These are phyloP conservation scores for Diplocarpon mali DNA, from an alignment of 2,329 filamentous ascomycete species.

Conservation along the genomic window DNA sequence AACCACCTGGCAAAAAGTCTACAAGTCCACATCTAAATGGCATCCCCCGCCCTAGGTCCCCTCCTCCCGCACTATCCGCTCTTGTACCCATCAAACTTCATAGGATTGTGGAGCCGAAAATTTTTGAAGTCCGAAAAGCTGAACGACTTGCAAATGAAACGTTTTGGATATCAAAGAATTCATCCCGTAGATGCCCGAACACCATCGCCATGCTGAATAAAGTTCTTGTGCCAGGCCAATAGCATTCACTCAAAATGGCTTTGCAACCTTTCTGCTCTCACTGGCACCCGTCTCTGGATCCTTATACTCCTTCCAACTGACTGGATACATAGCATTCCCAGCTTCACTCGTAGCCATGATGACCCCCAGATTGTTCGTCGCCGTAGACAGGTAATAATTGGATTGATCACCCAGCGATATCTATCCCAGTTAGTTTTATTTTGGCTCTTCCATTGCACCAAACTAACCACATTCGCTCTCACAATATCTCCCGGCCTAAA, in stretches of 20 bases:
- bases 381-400: slow-evolving; percentile 91
- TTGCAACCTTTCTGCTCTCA: slow-evolving; percentile 86
- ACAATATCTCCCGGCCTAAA: slow-evolving; percentile 92
- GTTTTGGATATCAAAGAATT: no score
- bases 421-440: slow-evolving; percentile 38
- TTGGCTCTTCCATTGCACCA: neutral
- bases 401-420: slow-evolving; percentile 88
- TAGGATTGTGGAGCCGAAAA: no score
- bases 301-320: slow-evolving; percentile 91
- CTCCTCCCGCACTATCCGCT: no score
- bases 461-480: slow-evolving; percentile 60
- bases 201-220: no score
- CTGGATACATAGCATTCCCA: slow-evolving; percentile 82
- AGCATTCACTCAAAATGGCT: slow-evolving; percentile 51
- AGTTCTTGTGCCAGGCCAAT: no score
- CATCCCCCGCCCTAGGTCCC: no score
- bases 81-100: no score
- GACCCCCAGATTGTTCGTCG: slow-evolving; percentile 82
- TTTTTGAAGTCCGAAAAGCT: no score
- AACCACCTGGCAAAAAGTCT: no score
- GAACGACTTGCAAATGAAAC: no score
- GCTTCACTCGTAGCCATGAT: slow-evolving; percentile 84
- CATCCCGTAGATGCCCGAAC: no score
- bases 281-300: slow-evolving; percentile 67
- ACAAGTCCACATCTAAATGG: no score